Conservation (phyloP, 768 basidiomycete genomes). For the Cyathus striatus region DNA sequence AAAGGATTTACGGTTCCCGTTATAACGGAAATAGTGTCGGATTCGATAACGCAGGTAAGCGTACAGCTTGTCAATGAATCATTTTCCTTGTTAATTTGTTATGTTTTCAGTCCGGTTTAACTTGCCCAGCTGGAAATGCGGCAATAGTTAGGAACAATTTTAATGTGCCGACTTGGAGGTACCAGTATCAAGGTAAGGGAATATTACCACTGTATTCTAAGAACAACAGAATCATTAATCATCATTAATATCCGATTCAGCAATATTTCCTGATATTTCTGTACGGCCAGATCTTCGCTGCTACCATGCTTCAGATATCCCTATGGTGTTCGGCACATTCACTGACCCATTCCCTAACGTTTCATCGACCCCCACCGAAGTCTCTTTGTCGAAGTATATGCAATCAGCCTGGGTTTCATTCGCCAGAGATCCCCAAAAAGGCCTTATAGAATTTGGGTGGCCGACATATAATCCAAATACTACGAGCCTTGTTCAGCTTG, state of each 20-base stretch:
- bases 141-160: conserved; percentile 20
- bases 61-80: neutral
- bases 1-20: conserved; percentile 20
- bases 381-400: conserved; percentile 24
- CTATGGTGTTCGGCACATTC: conserved; percentile 33
- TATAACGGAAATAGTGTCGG: conserved; percentile 20
- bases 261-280: conserved; percentile 30
- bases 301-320: conserved; percentile 33
- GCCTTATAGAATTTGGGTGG: conserved; percentile 16
- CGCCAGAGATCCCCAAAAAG: conserved; percentile 27
- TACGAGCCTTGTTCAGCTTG: conserved; percentile 13
- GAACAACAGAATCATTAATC: too few species aligned
- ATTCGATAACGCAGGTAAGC: conserved; percentile 24
- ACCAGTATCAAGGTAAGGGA: conserved; percentile 20
- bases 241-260: conserved; percentile 11
- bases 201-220: neutral
- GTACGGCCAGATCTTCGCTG: conserved; percentile 26
- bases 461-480: conserved; percentile 13
- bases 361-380: conserved; percentile 14
- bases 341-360: conserved; percentile 15
- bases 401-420: conserved; percentile 38
- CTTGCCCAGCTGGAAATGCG: conserved; percentile 23
- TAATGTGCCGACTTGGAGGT: conserved; percentile 21
- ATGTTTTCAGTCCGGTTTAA: conserved; percentile 18
- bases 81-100: neutral